phyloP scores from a whole-genome alignment of 2,329 filamentous ascomycete genomes.

The Aspergillus tamarii region DNA sequence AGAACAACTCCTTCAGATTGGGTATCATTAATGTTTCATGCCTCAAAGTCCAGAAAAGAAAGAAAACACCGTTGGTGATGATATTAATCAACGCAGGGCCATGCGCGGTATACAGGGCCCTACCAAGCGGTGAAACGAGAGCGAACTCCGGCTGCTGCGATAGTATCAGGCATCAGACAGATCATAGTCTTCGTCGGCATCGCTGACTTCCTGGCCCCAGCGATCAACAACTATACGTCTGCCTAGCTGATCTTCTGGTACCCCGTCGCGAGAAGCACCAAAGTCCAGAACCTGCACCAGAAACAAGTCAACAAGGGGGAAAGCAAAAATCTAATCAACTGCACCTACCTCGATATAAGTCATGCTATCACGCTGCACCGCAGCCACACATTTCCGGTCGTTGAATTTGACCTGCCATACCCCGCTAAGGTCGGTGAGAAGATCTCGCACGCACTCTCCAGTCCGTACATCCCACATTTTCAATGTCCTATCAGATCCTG shows the following conservation, averaged over 20 bases:
- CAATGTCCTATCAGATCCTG: conserved; percentile 88
- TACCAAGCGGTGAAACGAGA: background rate
- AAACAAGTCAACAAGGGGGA: conserved; percentile 19
- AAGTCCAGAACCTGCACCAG: conserved; percentile 87
- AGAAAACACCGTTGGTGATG: conserved; percentile 9
- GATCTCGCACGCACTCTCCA: conserved; percentile 88
- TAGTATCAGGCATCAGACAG: conserved; percentile 26
- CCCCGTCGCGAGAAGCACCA: conserved; percentile 86
- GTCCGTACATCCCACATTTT: conserved; percentile 99
- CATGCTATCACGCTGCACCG: conserved; percentile 86
- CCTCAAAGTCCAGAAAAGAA: conserved; percentile 16
- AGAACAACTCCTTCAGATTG: conserved; percentile 35
- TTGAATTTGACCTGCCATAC: conserved; percentile 99
- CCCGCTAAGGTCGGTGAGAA: conserved; percentile 90
- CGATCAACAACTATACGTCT: conserved; percentile 65
- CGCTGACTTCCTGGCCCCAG: conserved; percentile 42
- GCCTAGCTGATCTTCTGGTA: conserved; percentile 75
- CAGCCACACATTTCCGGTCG: conserved; percentile 89
- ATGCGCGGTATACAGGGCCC: background rate
- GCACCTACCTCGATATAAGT: conserved; percentile 90
- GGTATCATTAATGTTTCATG: conserved; percentile 41
- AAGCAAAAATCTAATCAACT: background rate
- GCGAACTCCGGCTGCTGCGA: background rate
- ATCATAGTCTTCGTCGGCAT: conserved; percentile 40
- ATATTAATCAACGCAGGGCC: background rate